A percentile compares a stretch with the other conserved stretches of the same genome.
Evolutionary conservation across 2,329 filamentous ascomycete species (phyloP).

Genomic region (Mycogone perniciosa): DNA sequence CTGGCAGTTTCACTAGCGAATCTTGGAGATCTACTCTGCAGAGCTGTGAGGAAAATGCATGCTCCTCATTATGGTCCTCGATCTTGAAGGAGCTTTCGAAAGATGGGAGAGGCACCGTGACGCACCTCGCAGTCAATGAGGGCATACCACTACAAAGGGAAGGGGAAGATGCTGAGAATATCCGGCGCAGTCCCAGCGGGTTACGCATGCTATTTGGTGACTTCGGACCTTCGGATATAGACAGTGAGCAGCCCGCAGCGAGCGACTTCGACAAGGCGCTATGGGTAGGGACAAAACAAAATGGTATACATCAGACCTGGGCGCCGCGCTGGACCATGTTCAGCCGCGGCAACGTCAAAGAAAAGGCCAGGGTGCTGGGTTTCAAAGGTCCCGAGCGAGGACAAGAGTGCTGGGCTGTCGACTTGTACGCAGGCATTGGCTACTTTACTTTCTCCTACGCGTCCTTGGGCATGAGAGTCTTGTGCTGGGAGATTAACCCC

Average conservation of each 20-base stretch:
- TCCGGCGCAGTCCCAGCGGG: slow-evolving; percentile 65
- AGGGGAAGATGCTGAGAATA: slow-evolving; percentile 47
- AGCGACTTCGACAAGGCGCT: slow-evolving; percentile 61
- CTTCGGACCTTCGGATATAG: slow-evolving; percentile 53
- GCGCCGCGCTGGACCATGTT: slow-evolving; percentile 92
- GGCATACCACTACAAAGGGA: slow-evolving; percentile 47
- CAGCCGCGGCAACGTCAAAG: slow-evolving; percentile 79
- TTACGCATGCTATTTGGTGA: slow-evolving; percentile 65
- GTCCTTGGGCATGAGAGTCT: slow-evolving; percentile 61
- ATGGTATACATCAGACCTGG: slow-evolving; percentile 78
- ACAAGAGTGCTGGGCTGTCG: slow-evolving; percentile 51
- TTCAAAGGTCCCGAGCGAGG: slow-evolving; percentile 31
- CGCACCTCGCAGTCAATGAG: slow-evolving; percentile 55
- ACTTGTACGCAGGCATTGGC: slow-evolving; percentile 88
- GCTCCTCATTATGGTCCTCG: slow-evolving; percentile 38
- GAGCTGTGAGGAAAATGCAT: slow-evolving; percentile 18
- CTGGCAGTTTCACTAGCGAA: slow-evolving; percentile 46
- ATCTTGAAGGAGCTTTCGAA: slow-evolving; percentile 43
- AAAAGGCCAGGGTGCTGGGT: slow-evolving; percentile 70
- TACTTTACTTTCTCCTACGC: slow-evolving; percentile 89
- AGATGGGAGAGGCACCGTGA: slow-evolving; percentile 37
- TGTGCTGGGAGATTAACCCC: slow-evolving; percentile 87
- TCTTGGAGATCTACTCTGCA: slow-evolving; percentile 36
- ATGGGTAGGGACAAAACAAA: slow-evolving; percentile 75
- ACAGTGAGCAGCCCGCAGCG: slow-evolving; percentile 23